Base-by-base conservation (phyloP, 1,284 basidiomycete species). In the Pyrrhoderma noxium region DNA sequence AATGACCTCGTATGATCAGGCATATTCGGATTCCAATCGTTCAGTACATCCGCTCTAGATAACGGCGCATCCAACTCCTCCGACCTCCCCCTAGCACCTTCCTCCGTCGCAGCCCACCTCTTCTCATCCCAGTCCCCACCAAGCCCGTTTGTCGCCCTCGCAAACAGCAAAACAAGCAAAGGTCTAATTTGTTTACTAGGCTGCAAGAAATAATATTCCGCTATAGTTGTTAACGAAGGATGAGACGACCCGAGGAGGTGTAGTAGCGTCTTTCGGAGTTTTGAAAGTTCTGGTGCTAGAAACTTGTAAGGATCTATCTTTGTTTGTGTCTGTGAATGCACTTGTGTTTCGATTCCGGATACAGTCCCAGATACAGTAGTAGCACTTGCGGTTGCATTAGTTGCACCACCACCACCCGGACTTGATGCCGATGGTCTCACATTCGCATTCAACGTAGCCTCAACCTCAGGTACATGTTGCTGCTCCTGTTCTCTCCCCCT, bases 171-270 rank as follows among this genome's bases (percentile, higher is more conserved):
- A 27, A 98, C 89, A 41, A 98, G 76, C 57, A 95, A 73, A 0
- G 95, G 93, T 13, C 95, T 81, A 21, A 98, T 76, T 63, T 97
- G 93, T 65, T 96, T 96, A 19, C 90, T 87, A 9, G 85, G 83
- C 48, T 85, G 80, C 54, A 89, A 74, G 66, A 98, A 96, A 71
- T 97, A 97, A 70, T 93, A 96, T 59, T 92, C 83, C 3, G 94
- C 93, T 56, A 97, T 86, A 52, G 87, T 80, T 57, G 88, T 84
- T 52, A 99, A 80, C 1, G 83, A 80, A 1, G 93, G 89, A 66
- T 98, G 90, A 8, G 90, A 87, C 2, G 89, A 88, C 23, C 93
- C 93, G 9, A 99, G 77, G 38, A 99, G 75, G 56, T 76, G 73
- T 57, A 93, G 75, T 25, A 99, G 75, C 53, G 80, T 86, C 51